phyloP scores from a whole-genome alignment of 768 basidiomycete species.

The Scleroderma bovista region DNA sequence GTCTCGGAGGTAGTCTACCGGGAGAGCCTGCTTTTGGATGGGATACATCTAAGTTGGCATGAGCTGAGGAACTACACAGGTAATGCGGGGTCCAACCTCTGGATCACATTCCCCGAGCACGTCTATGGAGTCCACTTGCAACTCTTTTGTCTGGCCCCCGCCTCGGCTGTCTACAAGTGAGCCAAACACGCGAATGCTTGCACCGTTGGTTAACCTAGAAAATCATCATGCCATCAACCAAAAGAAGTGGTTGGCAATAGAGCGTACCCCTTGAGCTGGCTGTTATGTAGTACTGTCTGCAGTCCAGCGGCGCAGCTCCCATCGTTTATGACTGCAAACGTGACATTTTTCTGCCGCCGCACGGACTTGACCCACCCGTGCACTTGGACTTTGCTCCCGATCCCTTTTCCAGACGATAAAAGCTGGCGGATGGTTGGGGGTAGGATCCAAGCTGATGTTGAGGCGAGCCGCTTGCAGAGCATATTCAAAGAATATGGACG shows the following conservation, averaged over 20 bases:
- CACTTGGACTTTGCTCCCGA: constrained; percentile 34
- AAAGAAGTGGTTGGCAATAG: neutral
- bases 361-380: constrained; percentile 87
- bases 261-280: constrained; percentile 16
- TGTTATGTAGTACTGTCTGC: constrained; percentile 66
- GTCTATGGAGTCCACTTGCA: constrained; percentile 43
- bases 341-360: constrained; percentile 80
- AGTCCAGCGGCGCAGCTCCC: constrained; percentile 67
- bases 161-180: constrained; percentile 43
- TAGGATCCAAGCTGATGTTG: constrained; percentile 21
- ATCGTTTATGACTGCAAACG: constrained; percentile 79
- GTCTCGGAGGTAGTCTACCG: constrained; percentile 76
- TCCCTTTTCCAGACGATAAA: constrained; percentile 17
- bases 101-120: constrained; percentile 54
- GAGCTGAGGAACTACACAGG: neutral
- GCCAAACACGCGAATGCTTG: constrained; percentile 48
- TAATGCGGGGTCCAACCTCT: constrained; percentile 34
- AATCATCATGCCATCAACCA: constrained; percentile 4
- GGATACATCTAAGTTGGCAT: constrained; percentile 60
- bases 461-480: constrained; percentile 25
- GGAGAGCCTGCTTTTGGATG: constrained; percentile 84
- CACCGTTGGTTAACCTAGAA: constrained; percentile 46
- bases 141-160: constrained; percentile 45
- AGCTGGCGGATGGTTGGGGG: constrained; percentile 35
- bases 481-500: constrained; percentile 8